Conservation (phyloP, 2,329 filamentous ascomycete genomes). For the Colletotrichum tamarilloi region DNA sequence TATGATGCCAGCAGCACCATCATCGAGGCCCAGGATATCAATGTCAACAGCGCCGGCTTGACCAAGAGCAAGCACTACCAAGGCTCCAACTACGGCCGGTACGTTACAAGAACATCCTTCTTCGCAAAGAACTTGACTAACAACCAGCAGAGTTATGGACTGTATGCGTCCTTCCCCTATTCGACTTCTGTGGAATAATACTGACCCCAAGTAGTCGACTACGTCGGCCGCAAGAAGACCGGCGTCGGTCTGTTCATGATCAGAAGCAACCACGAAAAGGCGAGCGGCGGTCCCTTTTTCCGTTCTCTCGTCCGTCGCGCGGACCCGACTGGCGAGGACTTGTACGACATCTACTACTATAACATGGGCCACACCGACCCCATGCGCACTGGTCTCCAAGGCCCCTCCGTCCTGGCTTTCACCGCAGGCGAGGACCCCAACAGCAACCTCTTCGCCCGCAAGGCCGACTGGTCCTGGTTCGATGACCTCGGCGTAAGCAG, state of each 20-base stretch:
- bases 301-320: conserved; percentile 51
- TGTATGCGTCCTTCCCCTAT: neutral
- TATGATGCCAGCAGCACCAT: conserved; percentile 47
- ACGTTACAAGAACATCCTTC: neutral
- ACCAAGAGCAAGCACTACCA: conserved; percentile 55
- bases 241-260: conserved; percentile 51
- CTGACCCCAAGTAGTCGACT: conserved; percentile 47
- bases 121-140: neutral
- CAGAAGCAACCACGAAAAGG: conserved; percentile 43
- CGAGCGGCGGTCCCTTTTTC: conserved; percentile 52
- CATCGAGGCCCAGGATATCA: conserved; percentile 47
- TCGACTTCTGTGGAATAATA: conserved; percentile 37
- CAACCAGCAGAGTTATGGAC: conserved; percentile 10
- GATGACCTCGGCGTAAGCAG: conserved; percentile 42
- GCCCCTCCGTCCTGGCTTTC: conserved; percentile 52
- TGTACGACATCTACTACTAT: conserved; percentile 57
- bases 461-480: conserved; percentile 49
- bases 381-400: conserved; percentile 54
- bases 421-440: conserved; percentile 51
- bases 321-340: conserved; percentile 47
- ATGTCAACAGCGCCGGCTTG: conserved; percentile 42
- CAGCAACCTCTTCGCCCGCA: conserved; percentile 47
- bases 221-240: conserved; percentile 48
- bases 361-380: conserved; percentile 55
- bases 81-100: conserved; percentile 50